Base-by-base conservation (phyloP, 176 grass and related monocot species). In the Triticum timopheevii region DNA sequence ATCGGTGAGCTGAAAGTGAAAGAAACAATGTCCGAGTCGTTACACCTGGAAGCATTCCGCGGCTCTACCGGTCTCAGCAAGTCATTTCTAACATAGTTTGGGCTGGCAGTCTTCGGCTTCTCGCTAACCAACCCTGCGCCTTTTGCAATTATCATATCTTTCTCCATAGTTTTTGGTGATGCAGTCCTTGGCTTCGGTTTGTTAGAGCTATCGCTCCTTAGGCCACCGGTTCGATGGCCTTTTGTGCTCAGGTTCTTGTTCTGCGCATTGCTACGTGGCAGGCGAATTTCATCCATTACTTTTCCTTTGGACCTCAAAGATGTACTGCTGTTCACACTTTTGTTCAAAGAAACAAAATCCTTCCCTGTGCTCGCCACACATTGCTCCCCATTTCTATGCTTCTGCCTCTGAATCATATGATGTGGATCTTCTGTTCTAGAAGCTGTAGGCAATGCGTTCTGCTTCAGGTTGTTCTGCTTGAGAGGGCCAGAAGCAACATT, bases 401-500 rank as follows among this genome's bases (percentile, higher is more conserved):
- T 90, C 52, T 75, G 84, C 56, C 62, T 80, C 19, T 83, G 85
- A 56, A 70, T 15, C 65, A 65, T 76, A 62, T 52, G 84, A 12
- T 39, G 47, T 31, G 22, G 61, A 56, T 84, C 69, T 75, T 36
- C 83, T 13, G 33, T 67, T 73, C n/a, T 19, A 75, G 20, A 73
- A 75, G 35, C 70, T 71, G 40, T 59, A 62, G 84, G 70, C 25
- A 88, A 74, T 45, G 79, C 59, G 75, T 94, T 98, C 83, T 88
- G 92, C 92, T 89, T 95, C 78, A 88, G 86, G 82, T 91, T 90
- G 64, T 93, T 95, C 76, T 90, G 87, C 49, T 85, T 93, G 33
- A 93, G 83, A 38, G 87, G 86, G 20, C 34, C 63, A 84, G 70
- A 58, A 72, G 49, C 54, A 63, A 69, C 70, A 68, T 63, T 90